Evolutionary conservation across 805 yeast genomes (phyloP), one percentile per base, ranked within the genome.

Genomic region (Saccharomycopsis selenospora): DNA sequence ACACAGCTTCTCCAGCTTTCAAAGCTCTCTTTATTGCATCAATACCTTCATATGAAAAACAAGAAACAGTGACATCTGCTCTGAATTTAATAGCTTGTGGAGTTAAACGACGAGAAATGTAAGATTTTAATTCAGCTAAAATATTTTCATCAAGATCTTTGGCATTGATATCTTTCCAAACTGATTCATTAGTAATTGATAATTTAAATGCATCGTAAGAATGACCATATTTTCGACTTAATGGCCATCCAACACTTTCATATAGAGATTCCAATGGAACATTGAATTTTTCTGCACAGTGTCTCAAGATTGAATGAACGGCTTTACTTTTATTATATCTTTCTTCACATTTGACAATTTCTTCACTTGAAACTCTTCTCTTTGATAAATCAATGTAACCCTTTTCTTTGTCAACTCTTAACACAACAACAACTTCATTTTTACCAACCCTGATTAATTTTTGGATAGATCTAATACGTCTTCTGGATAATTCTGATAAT

Each of bases 31-130:
- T 91, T 63, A 93, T 90, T 56, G 99, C 99, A 65, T 90, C 96
- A 57, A 93, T 88, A 66, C 99, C 99, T 67, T 93, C 98, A 68
- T 93, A 93, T 53, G 90, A 76, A 71, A 91, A 93, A 66, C 99
- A 93, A 11, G 97, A 88, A 40, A 93, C 97, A 68, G 91, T 98
- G 43, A 93, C 85, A 66, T 93, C 98, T n/a, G 99, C 96, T 69
- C 99, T 85, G 63, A 95, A 85, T 72, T 91, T 93, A 59, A 89
- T 89, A 36, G 98, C 96, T 71, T 90, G 97, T 54, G 99, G 99
- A 29, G 99, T 93, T 67, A 93, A 78, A 68, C 98, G 84, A 66
- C 95, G 81, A 48, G 91, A 76, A 60, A 93, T 91, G 70, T 93
- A 93, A 46, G 77, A 72, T 66, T 86, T 81, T 59, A 93, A 77